Evolutionary conservation across 139 green algal species (phyloP), one percentile per base, ranked within the genome.

Genomic region (Chlorella sp.): DNA sequence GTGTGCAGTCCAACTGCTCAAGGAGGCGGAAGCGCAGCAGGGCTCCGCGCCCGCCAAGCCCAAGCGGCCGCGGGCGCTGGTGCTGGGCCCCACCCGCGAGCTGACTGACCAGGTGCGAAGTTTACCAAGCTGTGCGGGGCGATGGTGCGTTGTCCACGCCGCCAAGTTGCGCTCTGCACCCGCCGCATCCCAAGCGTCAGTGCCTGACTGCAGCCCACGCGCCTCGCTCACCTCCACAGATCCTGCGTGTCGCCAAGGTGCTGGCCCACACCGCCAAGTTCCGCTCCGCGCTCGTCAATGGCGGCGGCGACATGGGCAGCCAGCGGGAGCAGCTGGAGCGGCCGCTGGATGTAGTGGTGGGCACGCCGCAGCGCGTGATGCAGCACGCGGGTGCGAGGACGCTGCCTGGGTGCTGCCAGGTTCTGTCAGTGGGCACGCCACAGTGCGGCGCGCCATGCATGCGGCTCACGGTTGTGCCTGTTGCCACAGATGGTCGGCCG

Each of bases 101-200:
- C 94, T 99, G 58, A 95, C 95, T 14, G 94, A 98, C 30, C 96
- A 98, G 90, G 96, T 98, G 51, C 11, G 51, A 60, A n/a, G n/a
- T n/a, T n/a, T n/a, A n/a, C n/a, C n/a, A n/a, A n/a, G n/a, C n/a
- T 44, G 86, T 93, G 11, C 41, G 24, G 46, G 46, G 16, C 51
- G 22, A 95, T 67, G 58, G 19, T 67, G 9, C 87, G n/a, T 99
- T 60, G 90, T 82, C 70, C 96, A 98, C 80, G 67, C 87, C 78
- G 94, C 92, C 34, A 95, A 96, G 81, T 96, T 98, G 81, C 69
- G 95, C 36, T 94, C 91, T n/a, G n/a, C n/a, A n/a, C n/a, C n/a
- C n/a, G n/a, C n/a, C n/a, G n/a, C n/a, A n/a, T n/a, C n/a, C n/a
- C n/a, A n/a, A n/a, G n/a, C n/a, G n/a, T n/a, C n/a, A n/a, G n/a